phyloP scores from a whole-genome alignment of 345 rosid genomes.

The Citrus hindsii region DNA sequence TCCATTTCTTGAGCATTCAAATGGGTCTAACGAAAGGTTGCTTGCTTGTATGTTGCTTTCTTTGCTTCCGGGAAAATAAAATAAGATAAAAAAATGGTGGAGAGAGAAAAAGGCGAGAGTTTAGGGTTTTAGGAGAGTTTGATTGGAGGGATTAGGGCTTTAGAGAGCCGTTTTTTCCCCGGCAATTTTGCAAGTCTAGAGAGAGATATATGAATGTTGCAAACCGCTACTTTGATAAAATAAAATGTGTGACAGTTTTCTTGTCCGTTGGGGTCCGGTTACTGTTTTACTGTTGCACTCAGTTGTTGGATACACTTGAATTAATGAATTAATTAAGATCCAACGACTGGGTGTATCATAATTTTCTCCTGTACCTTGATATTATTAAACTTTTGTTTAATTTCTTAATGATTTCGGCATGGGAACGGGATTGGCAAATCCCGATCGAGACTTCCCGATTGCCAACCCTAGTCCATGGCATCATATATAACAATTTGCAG shows the following conservation, averaged over 20 bases:
- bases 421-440: no score
- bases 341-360: no score
- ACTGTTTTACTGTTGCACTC: no score
- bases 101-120: not conserved
- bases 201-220: not conserved
- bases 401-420: no score
- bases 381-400: no score
- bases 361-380: no score
- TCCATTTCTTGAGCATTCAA: conserved; percentile 50
- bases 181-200: conserved; percentile 17
- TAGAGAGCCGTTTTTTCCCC: conserved; percentile 20
- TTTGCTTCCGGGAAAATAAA: not conserved
- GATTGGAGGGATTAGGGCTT: conserved; percentile 5
- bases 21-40: conserved; percentile 1
- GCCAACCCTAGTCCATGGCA: no score
- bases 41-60: not conserved
- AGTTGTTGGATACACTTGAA: no score
- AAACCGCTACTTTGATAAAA: not conserved
- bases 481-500: no score
- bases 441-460: no score
- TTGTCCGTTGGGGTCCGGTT: no score
- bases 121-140: not conserved
- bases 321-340: no score
- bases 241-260: not conserved
- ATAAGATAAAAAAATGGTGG: not conserved